Conservation (phyloP, 805 yeast genomes). For the Cyberlindnera sargentensis region DNA sequence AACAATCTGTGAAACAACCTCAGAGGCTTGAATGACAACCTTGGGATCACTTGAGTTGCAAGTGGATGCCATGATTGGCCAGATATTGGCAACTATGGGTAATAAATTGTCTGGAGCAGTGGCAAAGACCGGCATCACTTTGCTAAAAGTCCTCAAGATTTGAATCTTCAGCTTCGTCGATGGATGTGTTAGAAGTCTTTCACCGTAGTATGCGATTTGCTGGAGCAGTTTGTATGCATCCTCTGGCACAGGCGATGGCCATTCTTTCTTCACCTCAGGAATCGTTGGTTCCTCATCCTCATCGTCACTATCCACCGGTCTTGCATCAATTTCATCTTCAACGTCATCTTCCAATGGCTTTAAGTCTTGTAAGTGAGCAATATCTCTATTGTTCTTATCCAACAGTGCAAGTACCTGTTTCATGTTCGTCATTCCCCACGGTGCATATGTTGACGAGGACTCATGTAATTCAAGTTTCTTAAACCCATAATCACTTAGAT, state of each 20-base stretch:
- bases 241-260: constrained; percentile 66
- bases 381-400: constrained; percentile 28
- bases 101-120: constrained; percentile 37
- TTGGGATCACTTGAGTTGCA: constrained; percentile 19
- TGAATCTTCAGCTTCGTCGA: constrained; percentile 50
- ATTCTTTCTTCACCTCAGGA: constrained; percentile 31
- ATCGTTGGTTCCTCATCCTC: constrained; percentile 17
- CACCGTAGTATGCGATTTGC: constrained; percentile 61
- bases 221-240: constrained; percentile 51
- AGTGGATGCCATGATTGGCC: constrained; percentile 37
- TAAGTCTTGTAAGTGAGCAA: constrained; percentile 23
- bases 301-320: constrained; percentile 30
- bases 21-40: constrained; percentile 25
- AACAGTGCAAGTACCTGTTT: constrained; percentile 39
- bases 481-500: constrained; percentile 24
- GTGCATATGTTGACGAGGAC: constrained; percentile 19
- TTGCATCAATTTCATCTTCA: constrained; percentile 28
- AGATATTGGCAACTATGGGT: constrained; percentile 44
- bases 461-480: constrained; percentile 16
- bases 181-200: constrained; percentile 59
- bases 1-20: constrained; percentile 23
- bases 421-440: constrained; percentile 39
- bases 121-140: constrained; percentile 46
- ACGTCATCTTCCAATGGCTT: constrained; percentile 33
- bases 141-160: constrained; percentile 42